A percentile compares a stretch with the other conserved stretches of the same genome.
Evolutionary conservation across 805 yeast genomes (phyloP).

Genomic region (Candida cerambycidarum): DNA sequence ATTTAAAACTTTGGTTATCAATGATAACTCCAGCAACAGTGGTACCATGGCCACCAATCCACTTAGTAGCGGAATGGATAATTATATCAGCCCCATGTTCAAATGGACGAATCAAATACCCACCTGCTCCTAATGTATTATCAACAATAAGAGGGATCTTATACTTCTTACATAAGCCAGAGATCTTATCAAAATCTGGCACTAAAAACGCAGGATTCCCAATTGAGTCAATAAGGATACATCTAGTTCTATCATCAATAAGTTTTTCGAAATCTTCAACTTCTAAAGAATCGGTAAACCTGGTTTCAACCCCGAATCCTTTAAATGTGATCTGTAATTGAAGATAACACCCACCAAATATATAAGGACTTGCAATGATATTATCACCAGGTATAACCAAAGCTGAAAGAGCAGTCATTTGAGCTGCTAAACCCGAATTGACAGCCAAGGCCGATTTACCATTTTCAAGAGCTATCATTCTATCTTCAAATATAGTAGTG

Average conservation of each 20-base stretch:
- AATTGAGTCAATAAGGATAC: constrained; percentile 82
- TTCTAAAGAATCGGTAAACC: constrained; percentile 82
- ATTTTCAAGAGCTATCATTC: constrained; percentile 88
- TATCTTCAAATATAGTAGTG: constrained; percentile 81
- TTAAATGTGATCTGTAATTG: constrained; percentile 90
- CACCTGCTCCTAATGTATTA: constrained; percentile 89
- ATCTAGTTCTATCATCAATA: constrained; percentile 80
- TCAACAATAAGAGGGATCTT: constrained; percentile 70
- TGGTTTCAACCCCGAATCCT: constrained; percentile 79
- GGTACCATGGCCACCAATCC: constrained; percentile 88
- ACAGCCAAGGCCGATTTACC: constrained; percentile 90
- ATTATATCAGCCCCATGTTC: constrained; percentile 81
- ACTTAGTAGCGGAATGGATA: constrained; percentile 84
- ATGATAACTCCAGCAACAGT: constrained; percentile 83
- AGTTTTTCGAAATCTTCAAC: constrained; percentile 42
- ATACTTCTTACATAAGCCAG: constrained; percentile 54
- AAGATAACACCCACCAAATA: constrained; percentile 95
- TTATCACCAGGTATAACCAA: constrained; percentile 88
- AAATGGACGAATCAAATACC: constrained; percentile 82
- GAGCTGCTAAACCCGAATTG: constrained; percentile 94
- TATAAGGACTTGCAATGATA: constrained; percentile 77
- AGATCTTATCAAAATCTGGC: constrained; percentile 79
- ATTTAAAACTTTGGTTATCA: constrained; percentile 79
- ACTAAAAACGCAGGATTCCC: constrained; percentile 91
- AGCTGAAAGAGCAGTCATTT: constrained; percentile 76